Percentiles rank a stretch among this genome's conserved stretches.
These are phyloP conservation scores for Fusarium succisae DNA, from an alignment of 2,329 filamentous ascomycete genomes.

Conservation along the genomic window DNA sequence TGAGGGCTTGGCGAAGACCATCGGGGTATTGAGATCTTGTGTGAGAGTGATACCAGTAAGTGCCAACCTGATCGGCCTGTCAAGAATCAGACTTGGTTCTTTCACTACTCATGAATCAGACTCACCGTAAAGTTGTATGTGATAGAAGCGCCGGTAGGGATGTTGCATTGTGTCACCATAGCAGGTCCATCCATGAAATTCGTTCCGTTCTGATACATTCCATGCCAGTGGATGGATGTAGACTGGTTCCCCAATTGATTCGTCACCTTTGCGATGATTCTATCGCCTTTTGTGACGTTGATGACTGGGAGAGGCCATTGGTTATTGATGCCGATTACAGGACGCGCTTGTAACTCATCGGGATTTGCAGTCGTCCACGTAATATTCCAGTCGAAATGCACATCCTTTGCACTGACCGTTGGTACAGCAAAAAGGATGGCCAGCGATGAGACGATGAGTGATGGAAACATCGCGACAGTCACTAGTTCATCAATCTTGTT, in stretches of 20 bases:
- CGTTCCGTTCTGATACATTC: background rate
- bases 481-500: background rate
- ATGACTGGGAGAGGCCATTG: background rate
- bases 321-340: background rate
- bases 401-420: background rate
- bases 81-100: accelerated
- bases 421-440: background rate
- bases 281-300: background rate
- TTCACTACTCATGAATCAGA: accelerated
- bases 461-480: background rate
- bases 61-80: background rate
- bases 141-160: background rate
- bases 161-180: background rate
- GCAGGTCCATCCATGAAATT: background rate
- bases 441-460: background rate
- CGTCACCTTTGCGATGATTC: background rate
- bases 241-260: background rate
- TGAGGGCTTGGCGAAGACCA: background rate
- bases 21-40: background rate
- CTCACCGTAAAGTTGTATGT: background rate
- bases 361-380: background rate
- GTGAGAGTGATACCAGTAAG: background rate
- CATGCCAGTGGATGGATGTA: background rate
- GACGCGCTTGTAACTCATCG: background rate
- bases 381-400: background rate